Conservation (phyloP, 352 stramenopile species). For the Paralagenidium karlingii region DNA sequence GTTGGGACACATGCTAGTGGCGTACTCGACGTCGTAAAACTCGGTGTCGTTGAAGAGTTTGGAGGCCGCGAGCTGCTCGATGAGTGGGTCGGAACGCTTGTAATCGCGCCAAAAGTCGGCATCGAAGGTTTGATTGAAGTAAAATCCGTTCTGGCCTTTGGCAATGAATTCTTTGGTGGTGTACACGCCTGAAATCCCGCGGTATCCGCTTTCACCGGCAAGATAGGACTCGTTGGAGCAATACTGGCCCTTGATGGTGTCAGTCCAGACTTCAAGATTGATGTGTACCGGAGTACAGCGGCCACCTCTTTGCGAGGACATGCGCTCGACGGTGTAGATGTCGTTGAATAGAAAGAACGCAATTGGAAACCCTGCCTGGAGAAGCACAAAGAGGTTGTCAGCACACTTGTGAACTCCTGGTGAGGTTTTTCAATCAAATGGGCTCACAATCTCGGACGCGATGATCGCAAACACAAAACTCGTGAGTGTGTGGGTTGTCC, state of each 20-base stretch:
- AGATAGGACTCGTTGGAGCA: too few relatives aligned
- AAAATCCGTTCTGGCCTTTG: constrained; percentile 11
- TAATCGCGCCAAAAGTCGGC: constrained; percentile 49
- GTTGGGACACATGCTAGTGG: constrained; percentile 10
- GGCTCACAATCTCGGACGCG: constrained; percentile 21
- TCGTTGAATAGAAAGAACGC: too few relatives aligned
- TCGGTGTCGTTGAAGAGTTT: constrained; percentile 12
- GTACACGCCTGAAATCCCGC: constrained; percentile 20
- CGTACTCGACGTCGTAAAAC: constrained; percentile 17
- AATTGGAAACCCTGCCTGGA: too few relatives aligned
- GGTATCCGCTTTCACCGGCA: constrained; percentile 13
- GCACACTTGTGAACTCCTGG: too few relatives aligned
- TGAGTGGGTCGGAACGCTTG: constrained; percentile 16
- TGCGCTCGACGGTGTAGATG: too few relatives aligned
- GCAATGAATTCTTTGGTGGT: constrained; percentile 19
- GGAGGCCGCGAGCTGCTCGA: constrained; percentile 11
- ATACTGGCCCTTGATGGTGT: too few relatives aligned
- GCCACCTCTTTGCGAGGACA: constrained; percentile 15
- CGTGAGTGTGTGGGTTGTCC: constrained; percentile 20
- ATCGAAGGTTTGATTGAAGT: constrained; percentile 12
- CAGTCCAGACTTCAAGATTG: too few relatives aligned
- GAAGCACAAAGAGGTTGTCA: too few relatives aligned
- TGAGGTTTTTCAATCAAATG: not conserved
- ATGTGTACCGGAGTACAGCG: constrained; percentile 34
- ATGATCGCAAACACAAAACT: constrained; percentile 32